These are phyloP conservation scores for Ceriops tagal DNA, from an alignment of 345 rosid species.

Conservation along the genomic window DNA sequence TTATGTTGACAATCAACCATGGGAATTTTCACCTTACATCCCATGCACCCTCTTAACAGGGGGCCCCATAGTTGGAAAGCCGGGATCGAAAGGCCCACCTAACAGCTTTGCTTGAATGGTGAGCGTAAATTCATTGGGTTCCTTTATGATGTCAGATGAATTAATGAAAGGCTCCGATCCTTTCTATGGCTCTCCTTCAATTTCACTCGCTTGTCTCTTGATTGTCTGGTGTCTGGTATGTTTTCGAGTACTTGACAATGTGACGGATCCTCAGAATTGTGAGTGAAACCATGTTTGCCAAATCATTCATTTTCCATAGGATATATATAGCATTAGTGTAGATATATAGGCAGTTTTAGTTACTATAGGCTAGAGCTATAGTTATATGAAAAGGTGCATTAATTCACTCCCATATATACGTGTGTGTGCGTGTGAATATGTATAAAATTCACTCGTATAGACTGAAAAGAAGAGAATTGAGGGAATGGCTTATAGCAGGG, in stretches of 20 bases:
- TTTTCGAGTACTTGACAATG: conserved; percentile 27
- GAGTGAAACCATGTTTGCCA: background rate
- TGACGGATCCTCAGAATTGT: conserved; percentile 23
- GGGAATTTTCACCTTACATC: conserved; percentile 4
- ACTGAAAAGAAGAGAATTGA: background rate
- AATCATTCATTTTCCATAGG: background rate
- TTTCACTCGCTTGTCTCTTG: background rate
- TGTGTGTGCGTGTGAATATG: background rate
- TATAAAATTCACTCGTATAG: background rate
- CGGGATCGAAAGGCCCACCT: conserved; percentile 27
- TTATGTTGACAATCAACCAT: conserved; percentile 22
- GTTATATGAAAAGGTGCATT: background rate
- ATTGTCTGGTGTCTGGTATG: conserved; percentile 9
- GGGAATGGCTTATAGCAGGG: background rate
- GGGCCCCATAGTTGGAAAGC: conserved; percentile 24
- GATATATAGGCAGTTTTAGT: background rate
- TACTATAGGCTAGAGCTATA: background rate
- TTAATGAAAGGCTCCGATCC: conserved; percentile 18
- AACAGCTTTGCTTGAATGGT: conserved; percentile 31
- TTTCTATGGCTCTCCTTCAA: conserved; percentile 4
- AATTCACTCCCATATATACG: background rate
- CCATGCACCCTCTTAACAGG: conserved; percentile 3
- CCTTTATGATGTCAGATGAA: conserved; percentile 6
- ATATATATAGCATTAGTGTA: background rate
- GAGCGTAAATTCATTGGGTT: conserved; percentile 22